phyloP scores from a whole-genome alignment of 83 land plant species.

The Diphasiastrum complanatum region DNA sequence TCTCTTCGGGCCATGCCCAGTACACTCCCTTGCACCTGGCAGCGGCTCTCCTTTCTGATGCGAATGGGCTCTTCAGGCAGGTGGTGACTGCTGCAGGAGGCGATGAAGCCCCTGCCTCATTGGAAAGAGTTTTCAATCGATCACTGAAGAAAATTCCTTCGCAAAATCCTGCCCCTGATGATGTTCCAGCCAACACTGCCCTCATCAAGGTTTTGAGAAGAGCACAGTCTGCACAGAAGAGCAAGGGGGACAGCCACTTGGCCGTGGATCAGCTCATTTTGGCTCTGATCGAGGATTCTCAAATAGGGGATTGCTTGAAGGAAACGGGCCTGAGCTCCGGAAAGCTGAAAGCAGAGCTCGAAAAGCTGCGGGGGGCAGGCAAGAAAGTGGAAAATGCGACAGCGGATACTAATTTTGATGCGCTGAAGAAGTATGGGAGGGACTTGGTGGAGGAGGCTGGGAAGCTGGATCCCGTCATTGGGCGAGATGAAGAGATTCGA shows the following conservation, averaged over 20 bases:
- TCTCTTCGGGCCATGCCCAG: conserved; percentile 68
- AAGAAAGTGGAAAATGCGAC: conserved; percentile 83
- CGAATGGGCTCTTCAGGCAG: conserved; percentile 60
- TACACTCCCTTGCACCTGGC: conserved; percentile 81
- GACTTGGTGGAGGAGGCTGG: conserved; percentile 91
- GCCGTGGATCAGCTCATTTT: conserved; percentile 82
- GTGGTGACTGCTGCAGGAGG: conserved; percentile 49
- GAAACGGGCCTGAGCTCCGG: conserved; percentile 63
- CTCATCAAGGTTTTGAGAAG: conserved; percentile 63
- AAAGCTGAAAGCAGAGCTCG: conserved; percentile 63
- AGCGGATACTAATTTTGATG: conserved; percentile 79
- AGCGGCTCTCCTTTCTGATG: conserved; percentile 49
- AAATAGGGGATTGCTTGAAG: conserved; percentile 54
- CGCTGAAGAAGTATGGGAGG: conserved; percentile 83
- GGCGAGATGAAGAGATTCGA: conserved; percentile 88
- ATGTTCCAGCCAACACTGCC: conserved; percentile 63
- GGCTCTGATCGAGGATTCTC: conserved; percentile 78
- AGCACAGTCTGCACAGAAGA: conserved; percentile 73
- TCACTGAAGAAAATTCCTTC: conserved; percentile 70
- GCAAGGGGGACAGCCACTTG: conserved; percentile 68
- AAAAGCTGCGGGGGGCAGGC: conserved; percentile 68
- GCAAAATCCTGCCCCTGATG: conserved; percentile 80
- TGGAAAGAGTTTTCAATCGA: conserved; percentile 57
- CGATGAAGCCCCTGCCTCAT: conserved; percentile 45
- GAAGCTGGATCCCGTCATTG: conserved; percentile 94